Percentiles rank a stretch among this genome's conserved stretches.
phyloP scores from a whole-genome alignment of 2,329 filamentous ascomycete genomes.

The Trichophyton benhamiae region DNA sequence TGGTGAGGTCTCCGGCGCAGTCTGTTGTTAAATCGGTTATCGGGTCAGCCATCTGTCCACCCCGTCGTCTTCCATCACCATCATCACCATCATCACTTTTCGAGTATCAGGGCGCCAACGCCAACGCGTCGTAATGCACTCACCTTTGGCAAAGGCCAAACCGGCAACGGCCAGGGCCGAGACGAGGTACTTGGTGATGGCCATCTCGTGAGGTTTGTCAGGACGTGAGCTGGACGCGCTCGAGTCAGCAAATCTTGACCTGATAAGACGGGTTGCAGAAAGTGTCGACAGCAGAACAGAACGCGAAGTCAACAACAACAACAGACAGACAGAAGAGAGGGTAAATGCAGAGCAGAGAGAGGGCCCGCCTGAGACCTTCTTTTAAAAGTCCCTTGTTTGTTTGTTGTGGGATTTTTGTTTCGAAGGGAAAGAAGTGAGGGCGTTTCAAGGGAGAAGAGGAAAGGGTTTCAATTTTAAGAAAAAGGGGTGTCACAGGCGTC shows the following conservation, averaged over 20 bases:
- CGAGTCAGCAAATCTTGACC: slow-evolving; percentile 15
- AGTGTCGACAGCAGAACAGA: slow-evolving; percentile 20
- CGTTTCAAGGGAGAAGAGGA: background rate
- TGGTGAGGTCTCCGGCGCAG: slow-evolving; percentile 25
- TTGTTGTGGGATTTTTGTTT: background rate
- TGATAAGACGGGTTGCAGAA: no score
- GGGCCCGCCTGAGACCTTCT: background rate
- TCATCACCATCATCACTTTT: background rate
- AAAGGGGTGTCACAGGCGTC: background rate
- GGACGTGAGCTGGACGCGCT: slow-evolving; percentile 5
- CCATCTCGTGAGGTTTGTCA: slow-evolving; percentile 30
- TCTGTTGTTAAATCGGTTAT: background rate
- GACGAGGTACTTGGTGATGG: slow-evolving; percentile 43
- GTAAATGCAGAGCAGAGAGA: no score
- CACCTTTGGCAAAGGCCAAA: slow-evolving; percentile 35
- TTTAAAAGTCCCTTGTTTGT: background rate
- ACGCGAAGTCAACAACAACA: no score
- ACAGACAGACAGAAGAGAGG: no score
- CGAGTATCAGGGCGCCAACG: slow-evolving; percentile 6
- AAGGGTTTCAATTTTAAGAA: background rate
- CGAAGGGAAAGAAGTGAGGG: background rate
- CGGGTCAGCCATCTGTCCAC: no score
- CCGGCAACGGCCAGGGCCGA: slow-evolving; percentile 44
- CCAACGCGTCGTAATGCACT: slow-evolving; percentile 15
- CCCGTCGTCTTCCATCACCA: background rate